These are phyloP conservation scores for Flammula alnicola DNA, from an alignment of 1,284 basidiomycete genomes.

Conservation along the genomic window DNA sequence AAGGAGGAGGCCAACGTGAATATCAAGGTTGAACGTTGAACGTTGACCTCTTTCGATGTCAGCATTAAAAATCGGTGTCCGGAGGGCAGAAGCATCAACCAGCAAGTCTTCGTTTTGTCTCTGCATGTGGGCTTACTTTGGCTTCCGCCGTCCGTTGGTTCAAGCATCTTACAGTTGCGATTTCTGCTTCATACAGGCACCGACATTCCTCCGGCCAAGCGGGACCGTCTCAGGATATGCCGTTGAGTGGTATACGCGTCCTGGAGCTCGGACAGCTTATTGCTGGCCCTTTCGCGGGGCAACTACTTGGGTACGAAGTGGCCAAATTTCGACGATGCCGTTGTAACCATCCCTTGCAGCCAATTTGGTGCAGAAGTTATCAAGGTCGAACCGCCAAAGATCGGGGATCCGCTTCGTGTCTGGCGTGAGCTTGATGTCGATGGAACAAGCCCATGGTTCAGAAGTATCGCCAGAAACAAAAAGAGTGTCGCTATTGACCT, in stretches of 20 bases:
- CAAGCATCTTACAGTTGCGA: no score
- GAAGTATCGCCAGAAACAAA: conserved; percentile 72
- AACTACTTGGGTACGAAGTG: conserved; percentile 72
- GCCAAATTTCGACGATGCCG: no score
- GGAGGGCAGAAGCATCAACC: no score
- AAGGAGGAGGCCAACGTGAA: no score
- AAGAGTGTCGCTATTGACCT: conserved; percentile 72
- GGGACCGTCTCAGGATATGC: conserved; percentile 30
- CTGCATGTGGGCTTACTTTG: no score
- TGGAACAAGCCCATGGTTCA: conserved; percentile 73
- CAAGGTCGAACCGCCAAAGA: conserved; percentile 66
- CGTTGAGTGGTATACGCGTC: conserved; percentile 62
- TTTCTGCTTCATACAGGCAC: no score
- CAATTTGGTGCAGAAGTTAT: conserved; percentile 76
- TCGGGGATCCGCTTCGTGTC: conserved; percentile 69
- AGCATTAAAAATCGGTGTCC: no score
- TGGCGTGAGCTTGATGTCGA: conserved; percentile 74
- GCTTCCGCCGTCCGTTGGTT: no score
- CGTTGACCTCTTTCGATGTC: no score
- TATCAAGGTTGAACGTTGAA: no score
- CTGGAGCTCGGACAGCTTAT: conserved; percentile 73
- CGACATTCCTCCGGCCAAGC: background rate
- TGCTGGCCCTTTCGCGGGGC: conserved; percentile 73
- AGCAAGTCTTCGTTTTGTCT: no score
- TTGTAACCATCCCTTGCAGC: no score